A percentile compares a stretch with the other conserved stretches of the same genome.
Evolutionary conservation across 2,329 filamentous ascomycete genomes (phyloP).

Genomic region (Chrysosporium keratinophilum): DNA sequence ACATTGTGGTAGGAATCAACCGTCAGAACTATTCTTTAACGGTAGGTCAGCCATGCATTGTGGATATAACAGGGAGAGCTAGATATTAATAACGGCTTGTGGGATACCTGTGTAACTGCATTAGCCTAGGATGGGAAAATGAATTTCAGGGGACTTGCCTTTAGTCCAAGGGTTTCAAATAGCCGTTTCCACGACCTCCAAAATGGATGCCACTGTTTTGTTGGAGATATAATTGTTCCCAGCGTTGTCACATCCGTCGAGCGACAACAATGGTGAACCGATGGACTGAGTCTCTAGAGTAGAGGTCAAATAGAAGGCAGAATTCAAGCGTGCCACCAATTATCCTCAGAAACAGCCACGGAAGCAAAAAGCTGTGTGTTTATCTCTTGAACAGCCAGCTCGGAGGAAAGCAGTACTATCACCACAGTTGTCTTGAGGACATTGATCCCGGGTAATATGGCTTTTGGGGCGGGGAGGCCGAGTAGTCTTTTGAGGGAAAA

Average conservation of each 20-base stretch:
- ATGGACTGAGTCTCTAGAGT: not conserved
- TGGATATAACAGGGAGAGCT: not conserved
- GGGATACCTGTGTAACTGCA: not conserved
- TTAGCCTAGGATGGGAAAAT: not conserved
- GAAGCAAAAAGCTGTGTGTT: not conserved
- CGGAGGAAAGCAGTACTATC: not conserved
- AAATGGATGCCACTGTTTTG: not conserved
- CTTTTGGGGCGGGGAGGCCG: too few species aligned
- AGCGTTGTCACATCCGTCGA: constrained; percentile 1
- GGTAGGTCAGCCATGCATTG: not conserved
- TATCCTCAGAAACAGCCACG: not conserved
- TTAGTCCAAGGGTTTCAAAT: not conserved
- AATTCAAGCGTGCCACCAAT: too few species aligned
- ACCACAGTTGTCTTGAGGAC: not conserved
- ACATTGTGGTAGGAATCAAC: constrained; percentile 2
- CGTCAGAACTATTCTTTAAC: not conserved
- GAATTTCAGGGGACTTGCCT: not conserved
- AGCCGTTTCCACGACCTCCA: not conserved
- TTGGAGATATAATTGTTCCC: not conserved
- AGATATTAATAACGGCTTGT: not conserved
- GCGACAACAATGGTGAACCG: not conserved
- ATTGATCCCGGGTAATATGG: not conserved
- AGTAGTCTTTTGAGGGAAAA: not conserved
- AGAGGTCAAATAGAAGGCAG: not conserved
- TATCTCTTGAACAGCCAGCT: not conserved